Conservation (phyloP, 179 eudicot genomes). For the Beta lomatogona region DNA sequence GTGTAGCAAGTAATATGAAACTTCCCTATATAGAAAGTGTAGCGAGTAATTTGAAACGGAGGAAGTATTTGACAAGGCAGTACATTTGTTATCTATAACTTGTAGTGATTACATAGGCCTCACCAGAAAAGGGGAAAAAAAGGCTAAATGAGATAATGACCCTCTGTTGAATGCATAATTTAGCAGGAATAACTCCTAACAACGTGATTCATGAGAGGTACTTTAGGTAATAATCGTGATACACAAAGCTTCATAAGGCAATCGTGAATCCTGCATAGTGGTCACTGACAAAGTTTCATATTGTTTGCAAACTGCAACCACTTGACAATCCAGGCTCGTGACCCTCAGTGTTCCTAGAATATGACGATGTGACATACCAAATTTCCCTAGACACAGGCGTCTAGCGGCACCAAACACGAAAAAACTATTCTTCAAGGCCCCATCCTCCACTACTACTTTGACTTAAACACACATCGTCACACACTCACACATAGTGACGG, state of each 20-base stretch:
- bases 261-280: neutral
- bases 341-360: conserved; percentile 12
- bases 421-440: neutral
- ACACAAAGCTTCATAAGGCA: neutral
- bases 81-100: no score
- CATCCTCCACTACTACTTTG: neutral
- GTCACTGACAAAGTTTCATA: conserved; percentile 11
- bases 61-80: no score
- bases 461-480: no score
- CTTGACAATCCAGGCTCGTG: neutral
- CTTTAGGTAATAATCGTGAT: neutral
- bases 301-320: conserved; percentile 2
- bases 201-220: conserved; percentile 3
- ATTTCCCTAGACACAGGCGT: neutral
- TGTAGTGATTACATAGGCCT: no score
- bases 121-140: no score
- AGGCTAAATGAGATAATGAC: no score
- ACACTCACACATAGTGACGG: conserved; percentile 9
- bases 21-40: no score
- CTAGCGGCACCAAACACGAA: neutral
- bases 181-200: neutral
- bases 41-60: no score
- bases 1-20: no score
- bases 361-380: neutral
- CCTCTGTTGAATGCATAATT: neutral